Conservation (phyloP, 805 yeast genomes). For the Wickerhamiella qilinensis region DNA sequence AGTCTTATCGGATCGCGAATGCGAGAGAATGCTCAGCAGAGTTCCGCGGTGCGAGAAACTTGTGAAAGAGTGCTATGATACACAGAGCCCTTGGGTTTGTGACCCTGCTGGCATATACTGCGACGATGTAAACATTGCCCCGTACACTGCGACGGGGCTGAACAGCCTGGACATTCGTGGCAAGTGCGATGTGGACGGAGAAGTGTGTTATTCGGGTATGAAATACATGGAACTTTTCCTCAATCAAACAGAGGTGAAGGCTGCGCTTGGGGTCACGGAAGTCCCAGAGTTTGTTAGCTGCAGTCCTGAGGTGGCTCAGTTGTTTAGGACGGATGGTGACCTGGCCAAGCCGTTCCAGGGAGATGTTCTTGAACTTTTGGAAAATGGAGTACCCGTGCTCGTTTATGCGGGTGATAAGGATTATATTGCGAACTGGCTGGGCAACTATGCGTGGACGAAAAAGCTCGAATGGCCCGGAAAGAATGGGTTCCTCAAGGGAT, state of each 20-base stretch:
- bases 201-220: constrained; percentile 41
- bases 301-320: constrained; percentile 58
- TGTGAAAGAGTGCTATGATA: constrained; percentile 55
- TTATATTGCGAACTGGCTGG: constrained; percentile 93
- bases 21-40: constrained; percentile 46
- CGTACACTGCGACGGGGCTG: constrained; percentile 65
- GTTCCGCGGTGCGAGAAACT: constrained; percentile 65
- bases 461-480: constrained; percentile 47
- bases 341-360: constrained; percentile 79
- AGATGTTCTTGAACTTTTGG: constrained; percentile 54
- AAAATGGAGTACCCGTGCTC: constrained; percentile 61
- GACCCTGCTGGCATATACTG: constrained; percentile 83
- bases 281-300: constrained; percentile 27
- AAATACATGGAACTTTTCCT: constrained; percentile 50
- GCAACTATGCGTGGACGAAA: constrained; percentile 76
- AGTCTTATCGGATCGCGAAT: constrained; percentile 59
- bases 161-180: constrained; percentile 78
- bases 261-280: constrained; percentile 51
- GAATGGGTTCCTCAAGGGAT: constrained; percentile 33
- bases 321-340: constrained; percentile 77
- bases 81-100: constrained; percentile 62
- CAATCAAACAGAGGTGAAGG: constrained; percentile 48
- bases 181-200: constrained; percentile 27
- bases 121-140: constrained; percentile 49
- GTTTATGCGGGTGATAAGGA: constrained; percentile 94